Evolutionary conservation across 495 filamentous ascomycete genomes (phyloP), one percentile per base, ranked within the genome.

Genomic region (Oidiodendron maius): DNA sequence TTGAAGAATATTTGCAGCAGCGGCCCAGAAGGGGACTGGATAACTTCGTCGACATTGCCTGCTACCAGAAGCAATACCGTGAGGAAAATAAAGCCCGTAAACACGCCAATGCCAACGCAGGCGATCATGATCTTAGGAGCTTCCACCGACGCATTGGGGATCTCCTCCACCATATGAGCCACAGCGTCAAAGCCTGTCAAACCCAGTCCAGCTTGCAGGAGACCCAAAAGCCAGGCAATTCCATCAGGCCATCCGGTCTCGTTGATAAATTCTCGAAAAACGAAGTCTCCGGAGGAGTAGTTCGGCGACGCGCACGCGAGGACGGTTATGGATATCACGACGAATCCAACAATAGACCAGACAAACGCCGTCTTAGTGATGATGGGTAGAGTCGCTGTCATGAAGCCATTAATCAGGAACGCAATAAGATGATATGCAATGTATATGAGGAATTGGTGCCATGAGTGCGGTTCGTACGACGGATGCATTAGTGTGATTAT

Each of bases 361-460:
- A 57, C 38, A 26, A 89, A 74, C 38, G 71, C 71, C 1, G 56
- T 48, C 53, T 84, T 83, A 40, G 82, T 88, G 42, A 91, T 71
- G 8, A 75, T 65, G 3, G 85, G 84, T 10, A 91, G 64, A 2
- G 74, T 45, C 2, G 69, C 65, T 46, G 82, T 87, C 52, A 74
- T 68, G 44, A 87, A 80, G 2, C 78, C 75, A 54, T 91, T 91
- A 61, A 89, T 69, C 12, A 78, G 30, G 34, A 87, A 82, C 1
- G 77, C 80, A 9, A 72, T 61, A 16, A 86, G 40, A 39, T 78
- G 84, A 56, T 82, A 84, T 1, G 54, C 81, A 44, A 86, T 71
- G 59, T 89, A 89, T 21, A 89, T 77, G 15, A 87, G 62, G 59
- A 91, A 86, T 53, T 86, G 82, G 56, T 89, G 86, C 83, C 83